Evolutionary conservation across 2,329 filamentous ascomycete species (phyloP), one percentile per base, ranked within the genome.

Genomic region (Geosmithia morbida): DNA sequence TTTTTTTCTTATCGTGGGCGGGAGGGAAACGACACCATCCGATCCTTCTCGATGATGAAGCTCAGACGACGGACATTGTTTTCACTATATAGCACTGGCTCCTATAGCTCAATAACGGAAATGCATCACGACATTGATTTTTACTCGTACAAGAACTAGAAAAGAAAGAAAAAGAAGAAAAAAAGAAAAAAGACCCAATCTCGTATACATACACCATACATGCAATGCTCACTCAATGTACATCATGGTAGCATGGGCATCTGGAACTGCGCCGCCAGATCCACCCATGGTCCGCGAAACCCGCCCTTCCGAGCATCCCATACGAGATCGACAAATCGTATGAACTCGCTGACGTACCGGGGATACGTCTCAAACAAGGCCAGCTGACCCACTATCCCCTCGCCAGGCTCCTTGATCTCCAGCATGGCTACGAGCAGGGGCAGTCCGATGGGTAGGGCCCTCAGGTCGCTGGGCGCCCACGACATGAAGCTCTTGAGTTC

Each of bases 351-450:
- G 16, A 2, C 30, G 39, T 49, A 41, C 14, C 42, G 16, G 6
- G 41, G 46, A 44, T 51, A 45, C 19, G 19, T 11, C 29, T 41
- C 14, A 30, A 51, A 52, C 26, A 47, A 48, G 41, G 49, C 30
- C n/a, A 47, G 7, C 41, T 47, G 19, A 3, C 33, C 39, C 7
- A 43, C 43, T 46, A 51, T 37, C 2, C 49, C 29, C n/a, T 17
- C 40, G 18, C 51, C 51, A 1, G 19, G 10, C 1, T 41, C 46
- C 11, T 46, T 46, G 18, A 45, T 43, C 37, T 53, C 52, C 17
- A 53, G 17, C 48, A 49, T 48, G 4, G 52, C 52, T 2, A 52
- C 47, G 41, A 51, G 19, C 1, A 53, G 46, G 2, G 52, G 52
- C 7, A 53, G 47, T 18, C 51, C 52, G 14, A 52, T 14, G 3